phyloP scores from a whole-genome alignment of 1,139 yeast species.

The Geotrichum carabidarum region DNA sequence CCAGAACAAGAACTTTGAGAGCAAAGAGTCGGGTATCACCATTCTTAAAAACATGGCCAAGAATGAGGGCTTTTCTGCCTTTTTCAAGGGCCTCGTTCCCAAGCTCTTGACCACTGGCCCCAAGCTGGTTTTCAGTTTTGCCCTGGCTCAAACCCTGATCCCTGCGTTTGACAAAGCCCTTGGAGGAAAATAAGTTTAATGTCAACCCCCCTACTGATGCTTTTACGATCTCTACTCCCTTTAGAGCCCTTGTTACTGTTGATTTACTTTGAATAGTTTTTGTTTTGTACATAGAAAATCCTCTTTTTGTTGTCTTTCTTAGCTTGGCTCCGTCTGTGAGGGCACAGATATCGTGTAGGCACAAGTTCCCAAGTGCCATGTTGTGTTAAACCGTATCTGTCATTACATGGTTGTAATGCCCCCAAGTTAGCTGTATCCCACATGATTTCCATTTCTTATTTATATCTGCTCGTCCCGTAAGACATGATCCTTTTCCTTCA shows the following conservation, averaged over 20 bases:
- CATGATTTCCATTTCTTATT: background rate
- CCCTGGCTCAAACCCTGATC: slow-evolving; percentile 91
- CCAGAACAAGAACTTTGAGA: slow-evolving; percentile 92
- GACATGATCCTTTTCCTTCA: background rate
- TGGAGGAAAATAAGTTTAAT: slow-evolving; percentile 11
- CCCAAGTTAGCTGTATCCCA: background rate
- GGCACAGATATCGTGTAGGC: no score
- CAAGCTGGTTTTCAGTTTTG: slow-evolving; percentile 91
- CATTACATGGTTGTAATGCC: no score
- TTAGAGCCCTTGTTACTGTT: background rate
- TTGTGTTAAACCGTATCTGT: no score
- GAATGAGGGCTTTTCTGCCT: slow-evolving; percentile 75
- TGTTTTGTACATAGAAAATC: slow-evolving; percentile 5
- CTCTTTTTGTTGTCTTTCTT: background rate
- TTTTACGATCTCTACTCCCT: slow-evolving; percentile 1
- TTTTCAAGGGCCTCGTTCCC: slow-evolving; percentile 96
- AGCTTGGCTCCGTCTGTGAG: no score
- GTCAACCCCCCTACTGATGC: no score
- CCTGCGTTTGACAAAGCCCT: slow-evolving; percentile 80
- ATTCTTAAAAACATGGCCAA: slow-evolving; percentile 88
- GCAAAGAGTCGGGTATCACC: slow-evolving; percentile 89
- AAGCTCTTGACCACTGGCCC: slow-evolving; percentile 97
- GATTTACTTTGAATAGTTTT: background rate
- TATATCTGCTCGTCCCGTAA: background rate
- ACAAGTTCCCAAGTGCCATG: no score